Evolutionary conservation across 306 rosid genomes (phyloP), one percentile per base, ranked within the genome.

Genomic region (Trifolium fragiferum): DNA sequence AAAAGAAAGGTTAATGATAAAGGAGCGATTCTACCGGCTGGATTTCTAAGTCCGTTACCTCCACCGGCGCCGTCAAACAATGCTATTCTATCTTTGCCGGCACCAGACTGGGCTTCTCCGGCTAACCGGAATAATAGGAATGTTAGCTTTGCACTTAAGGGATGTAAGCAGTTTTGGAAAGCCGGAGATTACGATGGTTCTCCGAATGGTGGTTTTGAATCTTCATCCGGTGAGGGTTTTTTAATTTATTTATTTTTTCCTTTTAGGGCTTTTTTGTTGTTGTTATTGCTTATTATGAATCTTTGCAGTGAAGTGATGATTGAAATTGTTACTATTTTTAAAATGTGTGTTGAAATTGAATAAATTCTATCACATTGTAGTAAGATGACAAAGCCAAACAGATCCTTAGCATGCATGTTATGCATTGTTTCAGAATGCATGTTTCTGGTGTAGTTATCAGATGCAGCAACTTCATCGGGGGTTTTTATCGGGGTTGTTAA

Each of bases 111-210:
- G 78, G 73, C 78, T 49, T 68, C 64, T 8, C 37, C 40, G 27
- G 61, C 15, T 5, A 33, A 8, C 76, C 49, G 66, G 1, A 4
- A 41, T n/a, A 73, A 80, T 2, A 21, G n/a, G 14, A 20, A 9
- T 9, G 21, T 19, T 11, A 7, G 18, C 16, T 8, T 12, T 15
- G 14, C 23, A 49, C 12, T 64, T 51, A 16, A 13, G 4, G 46
- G 83, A 14, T 49, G 70, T 51, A 92, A 86, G 79, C 98, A 95
- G 85, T 95, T 95, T 19, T 95, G 99, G 99, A 95, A 95, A 82
- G 99, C 98, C 0, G 99, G 99, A 2, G 97, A 95, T 66, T 95
- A 85, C 32, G 98, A 86, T 27, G 92, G 87, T n/a, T 72, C 84
- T 54, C 79, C 82, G 19, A 5, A 44, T 13, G 62, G 68, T 19